Base-by-base conservation (phyloP, 2,329 filamentous ascomycete species). In the Ophiocordyceps australis region DNA sequence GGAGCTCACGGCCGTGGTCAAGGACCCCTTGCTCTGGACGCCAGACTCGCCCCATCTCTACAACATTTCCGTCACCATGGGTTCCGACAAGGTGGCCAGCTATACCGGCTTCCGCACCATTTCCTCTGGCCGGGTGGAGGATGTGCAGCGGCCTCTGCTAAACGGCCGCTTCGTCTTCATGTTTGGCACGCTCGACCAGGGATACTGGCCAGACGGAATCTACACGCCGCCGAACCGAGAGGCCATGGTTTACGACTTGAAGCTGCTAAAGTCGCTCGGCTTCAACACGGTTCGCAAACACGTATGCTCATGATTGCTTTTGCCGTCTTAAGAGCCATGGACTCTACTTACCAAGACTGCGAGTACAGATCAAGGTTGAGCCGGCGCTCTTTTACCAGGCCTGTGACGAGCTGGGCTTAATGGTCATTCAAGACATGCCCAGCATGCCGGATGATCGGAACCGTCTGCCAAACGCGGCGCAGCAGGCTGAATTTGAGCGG, bases 391-490 rank as follows among this genome's bases (percentile, higher is more conserved):
- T 72, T 42, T 79, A 79, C 40, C 59, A 62, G 12, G 71, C 74
- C 5, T 74, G 69, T 30, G 74, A 80, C 25, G 55, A 68, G 31
- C 44, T 79, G 2, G 74, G 74, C 2, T 43, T 78, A 11, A 43
- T 79, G 15, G 58, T 80, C 5, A 68, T 79, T 24, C 74, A 79
- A 40, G 75, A 80, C 32, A 80, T 80, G 74, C 74, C 74, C 0
- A 62, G 70, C 3, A 46, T 77, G 28, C 41, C 54, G 22, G 40
- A 36, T 9, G 39, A 38, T 27, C 39, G 35, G 13, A 41, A 38
- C 3, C 38, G 43, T 3, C 43, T 38, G 14, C 54, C 62, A 21
- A 45, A 52, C 20, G 44, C 47, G 2, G 50, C 43, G 2, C 59
- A 75, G 32, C 72, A 79, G 39, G 47, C 50, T 5, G 74, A 80